Evolutionary conservation across 345 rosid genomes (phyloP).

Genomic region (Draba incana): DNA sequence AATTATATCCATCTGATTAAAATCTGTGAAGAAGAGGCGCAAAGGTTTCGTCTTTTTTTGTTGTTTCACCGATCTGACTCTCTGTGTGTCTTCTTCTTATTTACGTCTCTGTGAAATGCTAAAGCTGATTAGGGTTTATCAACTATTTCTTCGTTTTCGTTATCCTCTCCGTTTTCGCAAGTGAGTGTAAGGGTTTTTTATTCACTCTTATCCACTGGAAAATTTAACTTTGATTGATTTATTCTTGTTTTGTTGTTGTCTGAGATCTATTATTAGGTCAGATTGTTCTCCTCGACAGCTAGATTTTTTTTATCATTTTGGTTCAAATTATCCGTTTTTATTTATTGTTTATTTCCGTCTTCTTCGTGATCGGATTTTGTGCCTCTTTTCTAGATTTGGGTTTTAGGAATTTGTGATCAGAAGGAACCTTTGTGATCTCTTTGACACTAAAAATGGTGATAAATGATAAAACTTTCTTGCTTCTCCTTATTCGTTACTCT

Average conservation of each 20-base stretch:
- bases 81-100: slow-evolving; percentile 16
- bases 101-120: slow-evolving; percentile 46
- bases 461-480: too few relatives aligned
- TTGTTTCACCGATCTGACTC: slow-evolving; percentile 22
- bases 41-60: slow-evolving; percentile 25
- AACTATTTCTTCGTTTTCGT: slow-evolving; percentile 42
- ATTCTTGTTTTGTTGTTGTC: not conserved
- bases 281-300: slow-evolving; percentile 20
- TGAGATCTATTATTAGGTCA: slow-evolving; percentile 36
- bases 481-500: not conserved
- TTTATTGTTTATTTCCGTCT: not conserved
- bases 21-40: slow-evolving; percentile 39
- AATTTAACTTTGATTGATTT: not conserved
- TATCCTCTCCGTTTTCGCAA: slow-evolving; percentile 40
- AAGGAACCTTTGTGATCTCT: slow-evolving; percentile 20
- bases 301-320: not conserved
- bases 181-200: slow-evolving; percentile 16
- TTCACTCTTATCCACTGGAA: slow-evolving; percentile 18
- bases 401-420: slow-evolving; percentile 28
- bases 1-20: slow-evolving; percentile 13
- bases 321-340: not conserved
- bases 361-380: slow-evolving; percentile 35
- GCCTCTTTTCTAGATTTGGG: slow-evolving; percentile 38
- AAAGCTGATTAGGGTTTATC: slow-evolving; percentile 49
- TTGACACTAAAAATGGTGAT: slow-evolving; percentile 10